Evolutionary conservation across 371 early-diverging fungal species (phyloP), one percentile per base, ranked within the genome.

Genomic region (Thermomucor indicae-seudaticae): DNA sequence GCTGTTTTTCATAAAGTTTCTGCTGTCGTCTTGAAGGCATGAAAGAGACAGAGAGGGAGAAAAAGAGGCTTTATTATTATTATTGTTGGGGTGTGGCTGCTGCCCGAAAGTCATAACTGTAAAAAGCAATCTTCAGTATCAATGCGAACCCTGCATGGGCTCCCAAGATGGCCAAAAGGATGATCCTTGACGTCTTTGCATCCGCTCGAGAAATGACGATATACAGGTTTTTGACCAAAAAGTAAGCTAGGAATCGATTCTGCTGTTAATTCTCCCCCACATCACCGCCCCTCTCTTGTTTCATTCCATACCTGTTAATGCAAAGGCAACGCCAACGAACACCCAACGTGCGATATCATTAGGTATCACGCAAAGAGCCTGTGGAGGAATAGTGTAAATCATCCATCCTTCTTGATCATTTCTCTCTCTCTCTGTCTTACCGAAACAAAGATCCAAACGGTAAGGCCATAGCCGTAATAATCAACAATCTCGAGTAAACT

Each of bases 361-460:
- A 0, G 88, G 90, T 17, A 86, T 70, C 29, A 88, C 67, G 64
- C 85, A 86, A 1, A 88, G 51, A n/a, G 86, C 39, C 89, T 88
- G 53, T 14, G 3, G 6, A 48, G 8, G 23, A 44, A 35, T 30
- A 19, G 40, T 25, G 19, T 12, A 25, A 38, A 29, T 20, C 8
- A 28, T 48, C 23, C 3, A 39, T 45, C 28, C 2, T 0, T 12
- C 14, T 14, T 17, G 19, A 34, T 10, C 1, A 46, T 19, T 41
- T 37, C 12, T 19, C 37, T 11, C 29, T 16, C 12, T 11, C 12
- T 2, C 16, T 31, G 24, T 32, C 82, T 60, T 63, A 92, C 89
- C 16, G 96, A 86, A 17, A 93, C 86, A 2, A 94, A 95, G 42
- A 97, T 80, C 96, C 96, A 97, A 30, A 92, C 69, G 0, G 91